Percentiles rank a stretch among this genome's conserved stretches.
Conservation (phyloP, 2,329 filamentous ascomycete species). For the Arthrobotrys iridis region DNA sequence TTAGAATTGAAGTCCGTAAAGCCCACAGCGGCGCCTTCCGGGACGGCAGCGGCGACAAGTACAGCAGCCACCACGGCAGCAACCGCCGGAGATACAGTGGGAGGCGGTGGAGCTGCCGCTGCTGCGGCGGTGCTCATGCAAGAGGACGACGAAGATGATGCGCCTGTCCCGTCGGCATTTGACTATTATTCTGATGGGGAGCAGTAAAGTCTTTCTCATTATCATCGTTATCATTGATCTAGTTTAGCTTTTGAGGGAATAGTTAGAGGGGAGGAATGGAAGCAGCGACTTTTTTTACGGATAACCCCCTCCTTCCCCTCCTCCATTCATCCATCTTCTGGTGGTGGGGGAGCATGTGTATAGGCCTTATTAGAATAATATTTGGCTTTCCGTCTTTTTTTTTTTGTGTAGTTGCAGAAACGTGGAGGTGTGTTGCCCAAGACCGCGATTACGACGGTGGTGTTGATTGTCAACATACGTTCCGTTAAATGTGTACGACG, state of each 20-base stretch:
- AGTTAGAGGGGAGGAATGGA: constrained; percentile 3
- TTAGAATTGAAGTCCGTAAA: constrained; percentile 95
- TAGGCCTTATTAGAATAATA: constrained; percentile 42
- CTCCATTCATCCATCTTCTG: no score
- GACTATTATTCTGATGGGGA: constrained; percentile 79
- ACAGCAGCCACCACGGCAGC: constrained; percentile 69
- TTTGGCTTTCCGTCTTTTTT: background rate
- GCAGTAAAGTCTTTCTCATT: constrained; percentile 58
- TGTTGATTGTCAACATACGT: no score
- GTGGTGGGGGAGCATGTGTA: constrained; percentile 45
- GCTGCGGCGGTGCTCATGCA: constrained; percentile 83
- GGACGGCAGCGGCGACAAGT: constrained; percentile 50
- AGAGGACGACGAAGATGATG: constrained; percentile 77
- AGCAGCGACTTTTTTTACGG: constrained; percentile 32
- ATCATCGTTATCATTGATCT: background rate
- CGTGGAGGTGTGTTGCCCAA: no score
- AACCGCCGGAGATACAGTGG: constrained; percentile 60
- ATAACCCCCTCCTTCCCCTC: no score
- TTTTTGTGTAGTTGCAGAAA: no score
- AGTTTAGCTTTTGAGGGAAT: constrained; percentile 8
- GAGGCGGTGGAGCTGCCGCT: constrained; percentile 67
- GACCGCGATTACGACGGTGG: no score
- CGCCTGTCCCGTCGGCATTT: constrained; percentile 75
- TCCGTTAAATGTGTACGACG: no score
- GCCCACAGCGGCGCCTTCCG: constrained; percentile 56